A percentile compares a stretch with the other conserved stretches of the same genome.
These are phyloP conservation scores for Hanseniaspora pseudoguilliermondii DNA, from an alignment of 805 yeast species.

Conservation along the genomic window DNA sequence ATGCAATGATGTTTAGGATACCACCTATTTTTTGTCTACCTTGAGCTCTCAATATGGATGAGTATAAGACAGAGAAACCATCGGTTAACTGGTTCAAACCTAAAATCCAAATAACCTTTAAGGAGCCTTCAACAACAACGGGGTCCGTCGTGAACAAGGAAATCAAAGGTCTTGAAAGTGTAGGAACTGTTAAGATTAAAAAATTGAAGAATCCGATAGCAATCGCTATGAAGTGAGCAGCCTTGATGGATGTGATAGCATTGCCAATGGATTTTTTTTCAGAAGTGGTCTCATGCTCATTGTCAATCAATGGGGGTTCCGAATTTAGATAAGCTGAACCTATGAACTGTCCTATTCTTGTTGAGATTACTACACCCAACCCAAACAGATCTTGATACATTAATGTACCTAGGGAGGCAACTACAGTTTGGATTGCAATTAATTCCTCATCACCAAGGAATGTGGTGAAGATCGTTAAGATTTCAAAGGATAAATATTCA, in stretches of 20 bases:
- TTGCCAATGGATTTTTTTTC: constrained; percentile 14
- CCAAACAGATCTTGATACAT: constrained; percentile 48
- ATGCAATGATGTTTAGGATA: constrained; percentile 50
- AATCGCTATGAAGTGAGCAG: constrained; percentile 30
- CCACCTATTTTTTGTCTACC: constrained; percentile 70
- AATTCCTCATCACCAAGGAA: constrained; percentile 40
- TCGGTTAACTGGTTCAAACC: constrained; percentile 57
- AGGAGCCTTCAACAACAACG: constrained; percentile 42
- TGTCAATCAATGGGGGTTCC: constrained; percentile 15
- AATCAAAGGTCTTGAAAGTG: constrained; percentile 8
- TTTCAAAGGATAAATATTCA: constrained; percentile 45
- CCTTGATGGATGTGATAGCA: constrained; percentile 31
- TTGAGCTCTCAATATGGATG: constrained; percentile 63
- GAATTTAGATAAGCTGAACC: constrained; percentile 28
- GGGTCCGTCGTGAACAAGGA: constrained; percentile 48
- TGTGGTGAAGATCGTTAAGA: constrained; percentile 42
- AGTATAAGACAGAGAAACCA: constrained; percentile 56
- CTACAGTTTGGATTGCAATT: constrained; percentile 42
- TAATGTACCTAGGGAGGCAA: constrained; percentile 40
- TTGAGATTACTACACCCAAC: constrained; percentile 41
- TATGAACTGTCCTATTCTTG: constrained; percentile 42
- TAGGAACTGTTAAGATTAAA: constrained; percentile 32
- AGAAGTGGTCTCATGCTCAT: background rate
- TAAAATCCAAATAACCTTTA: constrained; percentile 30
- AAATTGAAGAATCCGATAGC: constrained; percentile 32